A percentile compares a stretch with the other conserved stretches of the same genome.
Conservation (phyloP, 345 rosid species). For the Abelmoschus esculentus region DNA sequence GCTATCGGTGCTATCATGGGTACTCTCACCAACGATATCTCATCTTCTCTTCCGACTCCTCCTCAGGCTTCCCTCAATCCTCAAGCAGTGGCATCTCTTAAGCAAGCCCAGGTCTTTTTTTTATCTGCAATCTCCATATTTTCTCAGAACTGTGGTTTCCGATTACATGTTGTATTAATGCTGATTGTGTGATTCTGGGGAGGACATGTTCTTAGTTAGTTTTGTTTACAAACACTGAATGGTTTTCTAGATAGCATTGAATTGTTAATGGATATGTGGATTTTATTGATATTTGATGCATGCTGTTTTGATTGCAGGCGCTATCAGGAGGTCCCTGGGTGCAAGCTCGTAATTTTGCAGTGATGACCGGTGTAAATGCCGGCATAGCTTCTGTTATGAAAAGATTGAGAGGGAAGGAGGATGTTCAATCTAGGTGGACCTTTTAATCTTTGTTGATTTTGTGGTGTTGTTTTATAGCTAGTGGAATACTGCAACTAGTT, state of each 20-base stretch:
- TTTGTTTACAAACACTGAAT: not conserved
- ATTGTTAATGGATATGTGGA: not conserved
- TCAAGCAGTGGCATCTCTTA: conserved; percentile 71
- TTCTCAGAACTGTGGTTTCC: not conserved
- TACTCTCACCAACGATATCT: conserved; percentile 49
- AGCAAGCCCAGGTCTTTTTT: conserved; percentile 73
- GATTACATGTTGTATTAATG: not conserved
- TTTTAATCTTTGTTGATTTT: not conserved
- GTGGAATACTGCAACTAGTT: not conserved
- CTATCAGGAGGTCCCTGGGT: conserved; percentile 76
- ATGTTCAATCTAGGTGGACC: conserved; percentile 75
- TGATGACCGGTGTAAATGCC: conserved; percentile 88
- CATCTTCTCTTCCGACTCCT: conserved; percentile 34
- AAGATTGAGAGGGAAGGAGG: conserved; percentile 91
- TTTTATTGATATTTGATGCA: not conserved
- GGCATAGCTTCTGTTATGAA: conserved; percentile 79
- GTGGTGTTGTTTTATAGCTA: not conserved
- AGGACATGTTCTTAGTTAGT: not conserved
- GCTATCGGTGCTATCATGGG: conserved; percentile 83
- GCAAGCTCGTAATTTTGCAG: conserved; percentile 97
- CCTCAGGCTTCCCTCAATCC: conserved; percentile 50
- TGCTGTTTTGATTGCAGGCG: conserved; percentile 34
- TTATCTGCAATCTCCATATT: not conserved
- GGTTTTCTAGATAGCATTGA: not conserved
- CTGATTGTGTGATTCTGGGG: not conserved